These are phyloP conservation scores for Biancaea sappan DNA, from an alignment of 306 rosid species.

Conservation along the genomic window DNA sequence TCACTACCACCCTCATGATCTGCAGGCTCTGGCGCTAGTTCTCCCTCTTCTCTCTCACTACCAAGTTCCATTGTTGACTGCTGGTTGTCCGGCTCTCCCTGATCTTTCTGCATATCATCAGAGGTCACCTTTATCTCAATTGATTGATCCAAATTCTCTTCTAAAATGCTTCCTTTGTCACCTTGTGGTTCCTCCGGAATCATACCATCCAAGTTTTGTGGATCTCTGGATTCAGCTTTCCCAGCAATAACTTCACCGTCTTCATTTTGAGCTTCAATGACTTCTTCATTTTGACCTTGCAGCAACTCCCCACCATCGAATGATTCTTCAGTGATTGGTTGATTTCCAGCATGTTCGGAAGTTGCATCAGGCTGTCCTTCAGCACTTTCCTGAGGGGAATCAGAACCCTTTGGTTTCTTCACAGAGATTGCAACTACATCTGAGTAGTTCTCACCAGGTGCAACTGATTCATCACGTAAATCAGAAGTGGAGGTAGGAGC, in stretches of 20 bases:
- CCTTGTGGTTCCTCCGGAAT: slow-evolving; percentile 58
- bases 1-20: slow-evolving; percentile 67
- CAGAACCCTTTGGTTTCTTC: slow-evolving; percentile 77
- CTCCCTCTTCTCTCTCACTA: slow-evolving; percentile 91
- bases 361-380: slow-evolving; percentile 57
- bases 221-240: slow-evolving; percentile 63
- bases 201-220: slow-evolving; percentile 37
- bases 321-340: slow-evolving; percentile 57
- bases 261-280: slow-evolving; percentile 61
- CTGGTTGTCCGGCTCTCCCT: slow-evolving; percentile 61
- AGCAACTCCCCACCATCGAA: slow-evolving; percentile 59
- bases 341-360: slow-evolving; percentile 51
- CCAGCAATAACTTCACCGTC: slow-evolving; percentile 53
- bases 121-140: slow-evolving; percentile 48
- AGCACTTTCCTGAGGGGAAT: slow-evolving; percentile 49
- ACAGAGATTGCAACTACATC: slow-evolving; percentile 54
- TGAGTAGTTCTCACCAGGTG: slow-evolving; percentile 53
- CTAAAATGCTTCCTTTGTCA: slow-evolving; percentile 49
- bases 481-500: slow-evolving; percentile 71
- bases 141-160: slow-evolving; percentile 59
- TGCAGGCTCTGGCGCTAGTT: slow-evolving; percentile 59
- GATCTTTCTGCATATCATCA: slow-evolving; percentile 69
- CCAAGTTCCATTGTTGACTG: slow-evolving; percentile 45
- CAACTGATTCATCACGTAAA: slow-evolving; percentile 57
- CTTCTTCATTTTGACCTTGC: slow-evolving; percentile 66